These are phyloP conservation scores for Aspergillus taichungensis DNA, from an alignment of 495 filamentous ascomycete genomes.

Conservation along the genomic window DNA sequence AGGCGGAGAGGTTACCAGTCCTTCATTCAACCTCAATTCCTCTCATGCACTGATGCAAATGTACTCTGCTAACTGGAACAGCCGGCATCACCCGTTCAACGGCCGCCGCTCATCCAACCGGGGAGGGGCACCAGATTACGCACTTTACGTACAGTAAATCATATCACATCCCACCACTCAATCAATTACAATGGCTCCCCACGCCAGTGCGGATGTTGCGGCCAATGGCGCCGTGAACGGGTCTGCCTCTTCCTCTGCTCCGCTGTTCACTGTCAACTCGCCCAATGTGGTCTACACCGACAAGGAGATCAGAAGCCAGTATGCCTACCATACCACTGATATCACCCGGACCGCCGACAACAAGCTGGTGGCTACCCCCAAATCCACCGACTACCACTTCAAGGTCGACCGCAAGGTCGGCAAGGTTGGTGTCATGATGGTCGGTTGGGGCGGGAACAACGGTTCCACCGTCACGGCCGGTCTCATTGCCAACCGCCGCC, in stretches of 20 bases:
- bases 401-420: conserved; percentile 90
- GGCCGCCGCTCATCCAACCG: conserved; percentile 87
- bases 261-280: conserved; percentile 79
- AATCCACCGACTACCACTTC: conserved; percentile 91
- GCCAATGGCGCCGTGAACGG: conserved; percentile 67
- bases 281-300: conserved; percentile 90
- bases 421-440: conserved; percentile 94
- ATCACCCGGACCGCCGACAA: conserved; percentile 64
- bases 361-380: conserved; percentile 74
- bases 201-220: conserved; percentile 59
- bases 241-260: conserved; percentile 44
- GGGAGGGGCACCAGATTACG: conserved; percentile 77
- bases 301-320: conserved; percentile 81
- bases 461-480: conserved; percentile 95
- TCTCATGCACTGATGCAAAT: not conserved
- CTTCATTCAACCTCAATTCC: not conserved
- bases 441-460: conserved; percentile 98
- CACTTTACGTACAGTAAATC: conserved; percentile 51
- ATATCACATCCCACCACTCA: conserved; percentile 10
- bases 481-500: conserved; percentile 88
- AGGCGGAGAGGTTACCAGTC: no score
- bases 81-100: conserved; percentile 95
- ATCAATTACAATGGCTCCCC: conserved; percentile 71
- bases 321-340: conserved; percentile 90
- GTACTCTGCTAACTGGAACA: conserved; percentile 23